These are phyloP conservation scores for Ceratocystis alfenasii DNA, from an alignment of 2,329 filamentous ascomycete genomes.

Conservation along the genomic window DNA sequence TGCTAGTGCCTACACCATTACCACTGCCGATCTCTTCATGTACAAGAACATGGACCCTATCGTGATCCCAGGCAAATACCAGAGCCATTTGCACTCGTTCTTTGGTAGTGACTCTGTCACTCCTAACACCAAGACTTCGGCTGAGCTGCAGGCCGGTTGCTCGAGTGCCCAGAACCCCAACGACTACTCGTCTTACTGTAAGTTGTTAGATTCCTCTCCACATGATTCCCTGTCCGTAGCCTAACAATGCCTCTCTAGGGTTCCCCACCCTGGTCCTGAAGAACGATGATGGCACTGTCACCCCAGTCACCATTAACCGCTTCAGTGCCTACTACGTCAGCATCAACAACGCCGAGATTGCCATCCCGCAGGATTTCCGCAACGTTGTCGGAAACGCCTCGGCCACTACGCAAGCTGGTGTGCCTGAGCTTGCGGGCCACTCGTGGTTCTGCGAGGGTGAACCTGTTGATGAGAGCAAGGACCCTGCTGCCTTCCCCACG, in stretches of 20 bases:
- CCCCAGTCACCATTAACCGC: conserved; percentile 28
- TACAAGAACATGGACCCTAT: conserved; percentile 30
- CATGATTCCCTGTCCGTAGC: not conserved
- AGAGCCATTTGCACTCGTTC: conserved; percentile 31
- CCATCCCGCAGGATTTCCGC: conserved; percentile 35
- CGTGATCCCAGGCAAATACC: conserved; percentile 28
- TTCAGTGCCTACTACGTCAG: conserved; percentile 38
- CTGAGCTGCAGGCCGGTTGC: conserved; percentile 34
- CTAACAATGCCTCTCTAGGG: conserved; percentile 24
- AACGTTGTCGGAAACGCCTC: conserved; percentile 33
- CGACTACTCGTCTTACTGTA: conserved; percentile 36
- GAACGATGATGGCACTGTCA: conserved; percentile 27
- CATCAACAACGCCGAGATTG: conserved; percentile 33
- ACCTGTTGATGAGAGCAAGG: conserved; percentile 23
- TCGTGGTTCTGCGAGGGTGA: conserved; percentile 29
- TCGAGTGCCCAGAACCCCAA: conserved; percentile 37
- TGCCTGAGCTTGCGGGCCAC: conserved; percentile 23
- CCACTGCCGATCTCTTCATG: conserved; percentile 27
- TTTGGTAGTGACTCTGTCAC: conserved; percentile 31
- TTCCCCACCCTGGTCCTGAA: conserved; percentile 34
- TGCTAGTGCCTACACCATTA: conserved; percentile 25
- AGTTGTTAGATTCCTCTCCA: conserved; percentile 10
- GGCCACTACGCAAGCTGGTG: conserved; percentile 27
- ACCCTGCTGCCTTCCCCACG: conserved; percentile 27
- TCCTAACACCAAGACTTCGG: conserved; percentile 27